Conservation (phyloP, 1,139 yeast species). For the Saccharomyces hybrid region DNA sequence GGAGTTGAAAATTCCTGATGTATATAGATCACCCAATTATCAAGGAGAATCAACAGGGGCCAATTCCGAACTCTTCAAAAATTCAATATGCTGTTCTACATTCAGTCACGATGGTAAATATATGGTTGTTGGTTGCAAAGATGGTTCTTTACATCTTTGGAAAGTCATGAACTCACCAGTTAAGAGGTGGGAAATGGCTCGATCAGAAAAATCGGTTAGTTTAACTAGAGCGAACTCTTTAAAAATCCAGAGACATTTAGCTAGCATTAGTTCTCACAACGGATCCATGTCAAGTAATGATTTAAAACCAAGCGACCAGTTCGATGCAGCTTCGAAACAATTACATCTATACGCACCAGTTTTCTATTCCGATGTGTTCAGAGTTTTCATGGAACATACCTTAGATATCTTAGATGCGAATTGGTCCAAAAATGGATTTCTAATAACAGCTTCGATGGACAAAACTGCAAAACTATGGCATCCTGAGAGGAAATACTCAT, state of each 20-base stretch:
- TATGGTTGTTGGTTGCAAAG: conserved; percentile 77
- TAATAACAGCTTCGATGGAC: conserved; percentile 80
- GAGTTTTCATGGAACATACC: conserved; percentile 58
- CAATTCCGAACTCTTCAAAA: background rate
- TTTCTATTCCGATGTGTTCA: conserved; percentile 61
- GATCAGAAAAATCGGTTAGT: conserved; percentile 5
- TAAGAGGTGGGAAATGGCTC: conserved; percentile 44
- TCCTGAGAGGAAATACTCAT: conserved; percentile 53
- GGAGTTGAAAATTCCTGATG: conserved; percentile 41
- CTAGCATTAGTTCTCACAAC: conserved; percentile 3
- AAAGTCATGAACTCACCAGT: conserved; percentile 66
- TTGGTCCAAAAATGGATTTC: conserved; percentile 84
- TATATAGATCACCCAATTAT: background rate
- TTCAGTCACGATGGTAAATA: conserved; percentile 75
- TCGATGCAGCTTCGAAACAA: background rate
- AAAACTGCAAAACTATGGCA: conserved; percentile 82
- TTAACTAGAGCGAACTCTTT: conserved; percentile 6
- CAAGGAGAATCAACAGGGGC: conserved; percentile 4
- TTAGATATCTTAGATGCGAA: conserved; percentile 64
- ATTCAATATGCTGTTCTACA: conserved; percentile 16
- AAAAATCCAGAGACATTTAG: conserved; percentile 5
- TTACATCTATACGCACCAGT: conserved; percentile 56
- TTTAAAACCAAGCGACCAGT: background rate
- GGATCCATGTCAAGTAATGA: background rate
- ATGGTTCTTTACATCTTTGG: conserved; percentile 63